phyloP scores from a whole-genome alignment of 768 basidiomycete species.

The Suillus sp. region DNA sequence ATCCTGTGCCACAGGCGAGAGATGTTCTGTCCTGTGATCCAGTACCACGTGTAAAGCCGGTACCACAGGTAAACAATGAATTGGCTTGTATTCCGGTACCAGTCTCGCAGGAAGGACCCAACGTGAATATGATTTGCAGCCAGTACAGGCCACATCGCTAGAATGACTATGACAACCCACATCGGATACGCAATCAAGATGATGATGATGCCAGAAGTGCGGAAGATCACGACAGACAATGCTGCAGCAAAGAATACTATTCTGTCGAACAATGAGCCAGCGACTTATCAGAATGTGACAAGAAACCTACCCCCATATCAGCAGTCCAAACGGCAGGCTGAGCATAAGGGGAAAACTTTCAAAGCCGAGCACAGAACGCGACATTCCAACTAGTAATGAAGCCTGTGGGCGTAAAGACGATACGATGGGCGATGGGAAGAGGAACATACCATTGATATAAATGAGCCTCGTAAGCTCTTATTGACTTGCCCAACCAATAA shows the following conservation, averaged over 20 bases:
- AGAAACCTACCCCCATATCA: constrained; percentile 33
- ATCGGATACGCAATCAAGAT: constrained; percentile 14
- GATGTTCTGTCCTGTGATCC: not conserved
- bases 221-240: constrained; percentile 29
- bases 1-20: not conserved
- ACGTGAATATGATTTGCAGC: not conserved
- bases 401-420: constrained; percentile 18
- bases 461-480: constrained; percentile 22
- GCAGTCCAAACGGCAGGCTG: constrained; percentile 34
- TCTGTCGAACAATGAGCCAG: not conserved
- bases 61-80: not conserved
- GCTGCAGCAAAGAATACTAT: constrained; percentile 31
- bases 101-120: not conserved
- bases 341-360: constrained; percentile 35
- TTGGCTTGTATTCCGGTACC: not conserved
- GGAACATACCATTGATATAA: constrained; percentile 30
- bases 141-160: constrained; percentile 6
- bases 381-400: constrained; percentile 23
- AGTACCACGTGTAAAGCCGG: not conserved
- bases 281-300: too few species aligned
- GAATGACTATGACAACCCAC: constrained; percentile 2
- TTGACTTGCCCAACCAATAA: constrained; percentile 41
- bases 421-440: not conserved
- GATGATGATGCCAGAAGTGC: constrained; percentile 16
- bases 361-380: constrained; percentile 21